A percentile compares a stretch with the other conserved stretches of the same genome.
phyloP scores from a whole-genome alignment of 306 rosid genomes.

The Trifolium subterraneum region DNA sequence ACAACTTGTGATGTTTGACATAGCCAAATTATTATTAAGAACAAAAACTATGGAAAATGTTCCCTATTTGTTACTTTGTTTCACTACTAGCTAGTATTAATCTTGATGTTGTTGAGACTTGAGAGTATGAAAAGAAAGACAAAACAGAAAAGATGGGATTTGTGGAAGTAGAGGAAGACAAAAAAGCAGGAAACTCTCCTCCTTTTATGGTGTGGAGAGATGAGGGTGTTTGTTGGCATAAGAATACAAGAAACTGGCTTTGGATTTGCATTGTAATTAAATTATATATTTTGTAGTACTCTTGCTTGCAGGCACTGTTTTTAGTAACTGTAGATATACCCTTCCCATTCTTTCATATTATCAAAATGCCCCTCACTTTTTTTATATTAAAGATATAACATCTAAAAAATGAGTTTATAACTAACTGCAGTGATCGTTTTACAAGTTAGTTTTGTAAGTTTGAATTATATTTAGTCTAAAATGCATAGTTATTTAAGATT shows the following conservation, averaged over 20 bases:
- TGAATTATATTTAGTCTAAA: too few relatives aligned
- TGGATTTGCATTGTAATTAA: constrained; percentile 47
- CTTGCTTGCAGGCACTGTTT: constrained; percentile 39
- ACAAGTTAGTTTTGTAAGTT: too few relatives aligned
- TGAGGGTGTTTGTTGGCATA: constrained; percentile 52
- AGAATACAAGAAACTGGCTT: constrained; percentile 58
- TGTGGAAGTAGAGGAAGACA: constrained; percentile 78
- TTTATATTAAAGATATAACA: background rate
- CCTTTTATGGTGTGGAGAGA: constrained; percentile 69
- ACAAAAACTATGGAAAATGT: constrained; percentile 20
- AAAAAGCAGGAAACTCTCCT: constrained; percentile 79
- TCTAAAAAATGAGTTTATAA: too few relatives aligned
- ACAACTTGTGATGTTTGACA: constrained; percentile 84
- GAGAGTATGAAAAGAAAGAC: background rate
- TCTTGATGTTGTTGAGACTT: too few relatives aligned
- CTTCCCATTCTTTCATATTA: constrained; percentile 45
- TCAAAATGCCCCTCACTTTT: constrained; percentile 46
- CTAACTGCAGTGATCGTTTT: too few relatives aligned
- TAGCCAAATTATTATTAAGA: constrained; percentile 31
- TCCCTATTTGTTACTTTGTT: constrained; percentile 29
- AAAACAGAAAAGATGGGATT: constrained; percentile 58
- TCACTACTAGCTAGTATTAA: constrained; percentile 17
- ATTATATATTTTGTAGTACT: constrained; percentile 40
- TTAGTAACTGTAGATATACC: constrained; percentile 47
- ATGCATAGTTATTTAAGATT: too few relatives aligned